phyloP scores from a whole-genome alignment of 495 filamentous ascomycete genomes.

The Daldinia caldariorum region DNA sequence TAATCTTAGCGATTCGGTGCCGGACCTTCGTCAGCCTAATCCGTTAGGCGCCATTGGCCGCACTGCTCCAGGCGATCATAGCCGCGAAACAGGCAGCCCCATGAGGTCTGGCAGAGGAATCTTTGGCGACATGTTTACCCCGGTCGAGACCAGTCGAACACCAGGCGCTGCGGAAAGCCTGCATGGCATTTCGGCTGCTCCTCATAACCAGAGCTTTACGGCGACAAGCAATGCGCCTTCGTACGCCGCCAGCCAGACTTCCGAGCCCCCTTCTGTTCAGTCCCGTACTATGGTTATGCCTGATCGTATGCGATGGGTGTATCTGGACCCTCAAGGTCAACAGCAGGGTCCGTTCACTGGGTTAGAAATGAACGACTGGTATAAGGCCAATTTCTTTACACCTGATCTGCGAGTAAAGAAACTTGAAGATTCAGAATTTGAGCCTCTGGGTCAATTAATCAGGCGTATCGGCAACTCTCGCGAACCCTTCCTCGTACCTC shows the following conservation, averaged over 20 bases:
- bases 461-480: conserved; percentile 96
- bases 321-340: conserved; percentile 90
- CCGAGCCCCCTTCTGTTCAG: conserved; percentile 73
- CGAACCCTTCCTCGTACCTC: conserved; percentile 95
- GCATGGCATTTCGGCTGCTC: conserved; percentile 47
- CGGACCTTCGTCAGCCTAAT: conserved; percentile 60
- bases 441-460: conserved; percentile 94
- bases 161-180: conserved; percentile 48
- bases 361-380: conserved; percentile 99
- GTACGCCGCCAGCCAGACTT: conserved; percentile 45
- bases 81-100: conserved; percentile 70
- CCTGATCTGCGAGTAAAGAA: conserved; percentile 94
- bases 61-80: conserved; percentile 58
- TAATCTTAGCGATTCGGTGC: conserved; percentile 59
- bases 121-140: conserved; percentile 65
- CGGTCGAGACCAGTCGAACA: conserved; percentile 51
- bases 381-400: conserved; percentile 97
- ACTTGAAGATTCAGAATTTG: conserved; percentile 89
- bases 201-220: conserved; percentile 51
- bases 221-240: conserved; percentile 43
- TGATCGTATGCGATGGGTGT: conserved; percentile 98
- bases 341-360: conserved; percentile 95
- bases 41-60: conserved; percentile 65
- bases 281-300: conserved; percentile 98
- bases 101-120: conserved; percentile 65